phyloP scores from a whole-genome alignment of 2,329 filamentous ascomycete genomes.

The Aspergillus pseudoviridinutans region DNA sequence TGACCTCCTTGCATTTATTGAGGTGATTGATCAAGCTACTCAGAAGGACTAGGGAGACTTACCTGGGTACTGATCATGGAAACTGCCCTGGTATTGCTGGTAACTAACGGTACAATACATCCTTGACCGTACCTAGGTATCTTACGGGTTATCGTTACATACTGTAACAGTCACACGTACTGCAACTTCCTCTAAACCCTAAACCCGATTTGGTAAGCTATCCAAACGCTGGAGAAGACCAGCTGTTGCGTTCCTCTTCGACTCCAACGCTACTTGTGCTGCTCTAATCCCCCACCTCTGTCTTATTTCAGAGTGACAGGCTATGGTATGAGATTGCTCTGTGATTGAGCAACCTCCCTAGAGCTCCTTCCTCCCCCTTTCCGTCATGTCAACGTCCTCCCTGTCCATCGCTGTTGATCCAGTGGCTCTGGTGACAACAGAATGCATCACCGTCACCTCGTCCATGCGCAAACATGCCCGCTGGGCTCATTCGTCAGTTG shows the following conservation, averaged over 20 bases:
- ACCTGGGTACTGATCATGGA: too few species aligned
- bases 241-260: slow-evolving; percentile 14
- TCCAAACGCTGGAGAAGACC: slow-evolving; percentile 13
- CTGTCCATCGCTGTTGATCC: slow-evolving; percentile 83
- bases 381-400: slow-evolving; percentile 30
- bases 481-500: slow-evolving; percentile 93
- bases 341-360: slow-evolving; percentile 10
- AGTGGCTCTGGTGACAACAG: slow-evolving; percentile 89
- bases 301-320: slow-evolving; percentile 7
- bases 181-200: slow-evolving; percentile 8
- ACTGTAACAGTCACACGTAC: background rate
- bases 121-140: background rate
- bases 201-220: slow-evolving; percentile 11
- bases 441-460: slow-evolving; percentile 98
- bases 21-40: background rate
- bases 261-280: background rate
- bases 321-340: slow-evolving; percentile 17
- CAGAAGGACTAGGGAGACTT: background rate
- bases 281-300: background rate
- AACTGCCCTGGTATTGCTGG: background rate
- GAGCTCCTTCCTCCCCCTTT: slow-evolving; percentile 18
- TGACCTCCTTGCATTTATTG: background rate
- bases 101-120: background rate
- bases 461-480: slow-evolving; percentile 97
- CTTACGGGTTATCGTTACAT: background rate